Evolutionary conservation across 2,329 filamentous ascomycete genomes (phyloP).

Genomic region (Stagonosporopsis vannaccii): DNA sequence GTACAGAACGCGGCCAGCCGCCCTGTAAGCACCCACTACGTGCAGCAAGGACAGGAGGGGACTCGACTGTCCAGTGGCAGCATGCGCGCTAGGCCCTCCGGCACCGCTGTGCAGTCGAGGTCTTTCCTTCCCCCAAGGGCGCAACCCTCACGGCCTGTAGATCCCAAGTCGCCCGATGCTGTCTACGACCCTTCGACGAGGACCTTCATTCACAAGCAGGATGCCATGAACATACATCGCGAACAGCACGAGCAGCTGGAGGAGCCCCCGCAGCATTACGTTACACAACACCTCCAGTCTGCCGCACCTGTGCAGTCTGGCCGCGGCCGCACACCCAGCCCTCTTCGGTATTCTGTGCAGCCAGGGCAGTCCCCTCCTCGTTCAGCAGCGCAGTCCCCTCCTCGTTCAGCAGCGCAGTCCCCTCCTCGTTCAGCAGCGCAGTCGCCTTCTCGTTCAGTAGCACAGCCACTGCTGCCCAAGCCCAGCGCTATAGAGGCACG

Average conservation of each 20-base stretch:
- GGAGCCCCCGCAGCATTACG: conserved; percentile 29
- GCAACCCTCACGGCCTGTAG: conserved; percentile 35
- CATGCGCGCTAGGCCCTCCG: conserved; percentile 59
- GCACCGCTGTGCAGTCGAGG: conserved; percentile 52
- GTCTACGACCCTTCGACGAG: conserved; percentile 49
- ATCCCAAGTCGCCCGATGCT: conserved; percentile 47
- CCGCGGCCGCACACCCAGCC: conserved; percentile 28
- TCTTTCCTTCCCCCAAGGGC: conserved; percentile 22
- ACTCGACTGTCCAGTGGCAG: conserved; percentile 59
- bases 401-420: too few relatives aligned
- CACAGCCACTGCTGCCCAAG: conserved; percentile 18
- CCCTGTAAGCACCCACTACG: conserved; percentile 53
- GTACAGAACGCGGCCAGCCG: conserved; percentile 47
- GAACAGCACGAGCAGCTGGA: conserved; percentile 40
- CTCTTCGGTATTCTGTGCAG: conserved; percentile 23
- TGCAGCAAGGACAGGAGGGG: conserved; percentile 47
- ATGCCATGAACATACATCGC: conserved; percentile 45
- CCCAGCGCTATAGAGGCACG: conserved; percentile 4
- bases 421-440: conserved; percentile 4
- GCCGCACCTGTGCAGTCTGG: conserved; percentile 16
- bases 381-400: too few relatives aligned
- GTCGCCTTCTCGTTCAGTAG: conserved; percentile 15
- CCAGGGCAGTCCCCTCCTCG: conserved; percentile 21
- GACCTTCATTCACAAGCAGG: conserved; percentile 47
- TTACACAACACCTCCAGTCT: conserved; percentile 29